These are phyloP conservation scores for Oenanthe sinensis DNA, from an alignment of 129 eudicot species.

Conservation along the genomic window DNA sequence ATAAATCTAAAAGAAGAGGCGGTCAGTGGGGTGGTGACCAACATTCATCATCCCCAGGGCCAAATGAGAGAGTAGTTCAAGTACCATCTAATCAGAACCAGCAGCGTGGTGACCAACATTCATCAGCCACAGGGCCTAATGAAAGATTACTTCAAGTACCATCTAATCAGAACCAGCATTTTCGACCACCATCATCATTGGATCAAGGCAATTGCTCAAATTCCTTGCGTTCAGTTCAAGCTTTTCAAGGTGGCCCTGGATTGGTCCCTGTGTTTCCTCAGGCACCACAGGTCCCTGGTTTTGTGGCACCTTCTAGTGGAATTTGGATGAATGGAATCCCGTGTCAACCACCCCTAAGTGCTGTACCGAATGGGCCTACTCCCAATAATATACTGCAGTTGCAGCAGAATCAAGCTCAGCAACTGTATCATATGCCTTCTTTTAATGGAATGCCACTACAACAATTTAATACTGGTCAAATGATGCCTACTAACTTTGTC, in stretches of 20 bases:
- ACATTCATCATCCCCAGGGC: constrained; percentile 4
- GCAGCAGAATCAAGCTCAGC: constrained; percentile 42
- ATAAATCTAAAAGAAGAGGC: constrained; percentile 30
- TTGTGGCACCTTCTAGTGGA: constrained; percentile 20
- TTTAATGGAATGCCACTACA: constrained; percentile 30
- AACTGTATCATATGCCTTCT: constrained; percentile 24
- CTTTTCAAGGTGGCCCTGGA: constrained; percentile 19
- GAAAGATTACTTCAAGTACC: neutral
- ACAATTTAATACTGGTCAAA: constrained; percentile 37
- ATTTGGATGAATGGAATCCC: constrained; percentile 40
- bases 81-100: constrained; percentile 10
- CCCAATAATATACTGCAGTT: constrained; percentile 34
- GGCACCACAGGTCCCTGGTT: constrained; percentile 16
- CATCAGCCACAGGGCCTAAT: constrained; percentile 3
- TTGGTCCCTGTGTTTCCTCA: constrained; percentile 20
- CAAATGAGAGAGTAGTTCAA: neutral
- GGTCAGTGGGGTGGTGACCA: constrained; percentile 19
- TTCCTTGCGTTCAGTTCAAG: constrained; percentile 15
- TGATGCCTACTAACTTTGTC: constrained; percentile 34
- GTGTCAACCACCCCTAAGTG: constrained; percentile 37
- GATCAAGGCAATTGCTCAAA: constrained; percentile 15
- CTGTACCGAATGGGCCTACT: constrained; percentile 35
- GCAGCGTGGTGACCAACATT: neutral
- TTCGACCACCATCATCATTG: constrained; percentile 8
- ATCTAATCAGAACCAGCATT: constrained; percentile 9